Base-by-base conservation (phyloP, 192 early-diverging fungal genomes). In the Coemansia sp. region DNA sequence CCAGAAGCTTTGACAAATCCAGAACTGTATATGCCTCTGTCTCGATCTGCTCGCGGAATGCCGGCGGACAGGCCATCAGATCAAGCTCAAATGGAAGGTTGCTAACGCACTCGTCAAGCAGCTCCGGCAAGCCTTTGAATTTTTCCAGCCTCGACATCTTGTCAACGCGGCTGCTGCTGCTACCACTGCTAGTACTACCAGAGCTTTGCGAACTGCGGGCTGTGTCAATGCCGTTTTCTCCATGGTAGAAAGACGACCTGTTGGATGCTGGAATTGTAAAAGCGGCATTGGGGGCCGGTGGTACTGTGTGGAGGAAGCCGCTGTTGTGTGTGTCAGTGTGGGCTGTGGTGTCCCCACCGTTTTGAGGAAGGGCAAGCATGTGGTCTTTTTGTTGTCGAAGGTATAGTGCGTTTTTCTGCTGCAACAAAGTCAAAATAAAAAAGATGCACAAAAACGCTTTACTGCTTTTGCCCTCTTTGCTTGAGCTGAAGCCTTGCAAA, bases 111-210 rank as follows among this genome's bases (percentile, higher is more conserved):
- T 81, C 78, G 34, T 81, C 78, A 7, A 81, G 66, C 40, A 72
- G 53, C 66, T 75, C 72, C 25, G 78, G 78, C 45, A 81, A 60
- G 20, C 69, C 62, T 42, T 81, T 81, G 69, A 66, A 61, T 72
- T 81, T 81, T 53, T 81, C 78, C 16, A 81, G 78, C 31, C 78
- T 58, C 23, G 69, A 72, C 46, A 81, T 56, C 63, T 81, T 81
- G 69, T 71, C 78, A 6, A 75, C 59, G 26, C 70, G 68, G 26
- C 66, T 73, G 45, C 42, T 60, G 59, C 64, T 64, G 61, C 64
- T 59, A 29, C 53, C 58, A 16, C 40, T 43, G 40, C 40, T 43
- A 16, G 9, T 43, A 34, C 55, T 72, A 59, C 42, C 34, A 35
- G 29, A 35, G 59, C 49, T 51, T 29, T 58, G 45, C 2, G 21